Evolutionary conservation across 495 filamentous ascomycete species (phyloP), one percentile per base, ranked within the genome.

Genomic region (Amniculicola lignicola): DNA sequence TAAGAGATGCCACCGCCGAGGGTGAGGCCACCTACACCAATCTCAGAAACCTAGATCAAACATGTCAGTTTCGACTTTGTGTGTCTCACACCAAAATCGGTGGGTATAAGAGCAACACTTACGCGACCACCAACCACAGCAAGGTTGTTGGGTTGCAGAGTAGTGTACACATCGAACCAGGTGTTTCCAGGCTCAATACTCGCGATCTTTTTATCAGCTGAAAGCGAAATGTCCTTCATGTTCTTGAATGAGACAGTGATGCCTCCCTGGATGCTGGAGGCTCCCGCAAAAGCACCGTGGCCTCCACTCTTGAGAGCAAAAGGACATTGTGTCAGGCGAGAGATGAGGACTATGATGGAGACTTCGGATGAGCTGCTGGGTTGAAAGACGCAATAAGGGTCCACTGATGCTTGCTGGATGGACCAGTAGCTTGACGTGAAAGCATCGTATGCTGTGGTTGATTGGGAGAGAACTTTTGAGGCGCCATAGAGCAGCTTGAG

Each of bases 1-100:
- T 52, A 62, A 11, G 59, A 62, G 4, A 62, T 57, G 28, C 59
- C 59, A 2, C 59, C 59, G 21, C 81, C 82, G 1, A 84, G 75
- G 14, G 72, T 67, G 14, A 83, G 67, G 7, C 84, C 84, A n/a
- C 76, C 75, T 0, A 83, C 78, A 25, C 84, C 84, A 40, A 86
- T 75, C 3, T 70, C 69, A 35, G 49, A 29, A 5, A 59, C 54
- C 54, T 57, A 23, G 3, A 21, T n/a, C 16, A 23, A 29, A 2
- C 25, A 47, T 38, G 47, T 36, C 18, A 21, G 16, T 33, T n/a
- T 33, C 7, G 7, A 7, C 7, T 7, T 33, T 33, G 29, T n/a
- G n/a, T 7, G 29, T 33, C 7, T 33, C 7, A 33, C 7, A 33
- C n/a, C 7, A n/a, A 33, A n/a, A n/a, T n/a, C n/a, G n/a, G n/a